Evolutionary conservation across 192 early-diverging fungal genomes (phyloP).

Genomic region (Coemansia nantahalensis): DNA sequence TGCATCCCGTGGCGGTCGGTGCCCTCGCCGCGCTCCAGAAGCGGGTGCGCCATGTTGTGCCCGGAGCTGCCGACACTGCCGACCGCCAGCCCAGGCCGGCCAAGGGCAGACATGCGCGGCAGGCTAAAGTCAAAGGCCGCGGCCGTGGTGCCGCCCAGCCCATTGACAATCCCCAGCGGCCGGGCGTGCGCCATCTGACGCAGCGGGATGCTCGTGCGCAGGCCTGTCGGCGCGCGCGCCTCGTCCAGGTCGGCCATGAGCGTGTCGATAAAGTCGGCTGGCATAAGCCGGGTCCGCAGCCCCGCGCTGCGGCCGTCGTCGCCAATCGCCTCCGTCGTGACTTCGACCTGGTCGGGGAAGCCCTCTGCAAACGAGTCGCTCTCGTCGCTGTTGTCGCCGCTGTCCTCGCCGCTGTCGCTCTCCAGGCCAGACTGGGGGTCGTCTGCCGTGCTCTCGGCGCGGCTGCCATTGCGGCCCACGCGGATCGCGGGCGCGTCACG

Average conservation of each 20-base stretch:
- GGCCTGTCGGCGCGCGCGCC: constrained; percentile 1
- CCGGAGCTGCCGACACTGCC: constrained; percentile 17
- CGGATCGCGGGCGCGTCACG: neutral
- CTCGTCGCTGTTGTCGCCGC: constrained; percentile 32
- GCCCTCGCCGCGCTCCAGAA: constrained; percentile 23
- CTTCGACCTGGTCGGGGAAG: constrained; percentile 30
- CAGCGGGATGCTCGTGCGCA: constrained; percentile 6
- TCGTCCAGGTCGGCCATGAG: constrained; percentile 13
- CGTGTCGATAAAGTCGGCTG: constrained; percentile 27
- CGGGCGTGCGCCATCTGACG: constrained; percentile 12
- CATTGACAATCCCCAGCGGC: constrained; percentile 24
- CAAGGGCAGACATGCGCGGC: constrained; percentile 24
- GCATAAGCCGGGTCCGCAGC: constrained; percentile 7
- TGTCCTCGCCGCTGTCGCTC: constrained; percentile 4
- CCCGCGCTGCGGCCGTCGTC: constrained; percentile 5
- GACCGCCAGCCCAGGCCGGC: constrained; percentile 13
- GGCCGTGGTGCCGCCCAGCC: constrained; percentile 2
- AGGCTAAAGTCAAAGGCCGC: constrained; percentile 13
- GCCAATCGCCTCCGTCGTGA: constrained; percentile 48
- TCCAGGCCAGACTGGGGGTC: constrained; percentile 12
- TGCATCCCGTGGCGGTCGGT: constrained; percentile 24
- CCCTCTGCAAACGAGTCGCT: constrained; percentile 27
- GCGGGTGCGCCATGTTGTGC: constrained; percentile 39
- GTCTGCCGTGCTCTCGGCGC: constrained; percentile 3
- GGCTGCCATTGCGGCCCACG: constrained; percentile 1